phyloP scores from a whole-genome alignment of 2,329 filamentous ascomycete species.

The Cordyceps javanica region DNA sequence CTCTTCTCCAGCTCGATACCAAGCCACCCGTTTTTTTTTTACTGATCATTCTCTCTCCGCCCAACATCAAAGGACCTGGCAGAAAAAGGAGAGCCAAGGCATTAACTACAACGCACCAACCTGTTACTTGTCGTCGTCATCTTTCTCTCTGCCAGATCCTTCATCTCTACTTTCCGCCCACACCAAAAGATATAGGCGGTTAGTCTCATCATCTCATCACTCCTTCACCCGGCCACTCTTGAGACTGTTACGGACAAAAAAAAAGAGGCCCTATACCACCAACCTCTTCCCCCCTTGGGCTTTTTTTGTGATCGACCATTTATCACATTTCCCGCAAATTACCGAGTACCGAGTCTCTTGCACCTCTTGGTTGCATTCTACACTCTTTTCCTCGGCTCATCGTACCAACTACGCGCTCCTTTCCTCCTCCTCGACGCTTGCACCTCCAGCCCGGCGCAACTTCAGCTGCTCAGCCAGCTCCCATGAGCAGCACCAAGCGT shows the following conservation, averaged over 20 bases:
- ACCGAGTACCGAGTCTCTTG: not conserved
- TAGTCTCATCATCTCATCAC: not conserved
- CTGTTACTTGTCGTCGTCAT: not conserved
- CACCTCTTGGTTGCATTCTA: not conserved
- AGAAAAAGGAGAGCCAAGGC: not conserved
- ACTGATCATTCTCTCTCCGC: not conserved
- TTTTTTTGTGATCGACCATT: not conserved
- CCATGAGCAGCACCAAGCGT: conserved; percentile 27
- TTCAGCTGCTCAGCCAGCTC: not conserved
- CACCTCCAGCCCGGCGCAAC: not conserved
- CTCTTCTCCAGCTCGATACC: not conserved
- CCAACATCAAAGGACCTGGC: not conserved
- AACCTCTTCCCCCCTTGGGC: no score
- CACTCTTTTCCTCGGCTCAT: not conserved
- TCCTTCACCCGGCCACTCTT: conserved; percentile 2
- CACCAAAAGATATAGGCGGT: not conserved
- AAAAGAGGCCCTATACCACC: not conserved
- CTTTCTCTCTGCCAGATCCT: not conserved
- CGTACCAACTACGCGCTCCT: no score
- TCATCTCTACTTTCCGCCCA: not conserved
- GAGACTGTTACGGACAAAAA: not conserved
- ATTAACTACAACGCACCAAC: not conserved
- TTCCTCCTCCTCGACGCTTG: not conserved
- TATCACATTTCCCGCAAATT: not conserved
- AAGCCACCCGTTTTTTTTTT: not conserved